Conservation (phyloP, 2,329 filamentous ascomycete species). For the Arthrobotrys conoides region DNA sequence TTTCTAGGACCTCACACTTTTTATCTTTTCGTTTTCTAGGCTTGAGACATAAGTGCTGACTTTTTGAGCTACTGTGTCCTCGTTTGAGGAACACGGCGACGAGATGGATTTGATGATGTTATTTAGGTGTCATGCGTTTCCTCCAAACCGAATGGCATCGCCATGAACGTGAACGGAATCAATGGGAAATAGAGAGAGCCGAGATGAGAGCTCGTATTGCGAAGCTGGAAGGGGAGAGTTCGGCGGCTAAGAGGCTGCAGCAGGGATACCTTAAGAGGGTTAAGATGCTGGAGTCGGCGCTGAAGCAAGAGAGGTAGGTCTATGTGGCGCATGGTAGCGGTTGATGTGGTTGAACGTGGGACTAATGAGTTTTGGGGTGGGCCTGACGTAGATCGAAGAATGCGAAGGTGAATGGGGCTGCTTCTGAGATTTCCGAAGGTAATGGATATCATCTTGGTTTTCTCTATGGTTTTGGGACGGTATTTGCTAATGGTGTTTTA, state of each 20-base stretch:
- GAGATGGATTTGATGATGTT: background rate
- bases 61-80: constrained; percentile 19
- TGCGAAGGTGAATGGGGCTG: constrained; percentile 41
- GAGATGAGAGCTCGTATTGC: constrained; percentile 99
- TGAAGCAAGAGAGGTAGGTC: constrained; percentile 63
- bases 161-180: constrained; percentile 96
- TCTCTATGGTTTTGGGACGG: background rate
- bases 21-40: background rate
- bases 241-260: constrained; percentile 74
- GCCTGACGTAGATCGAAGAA: constrained; percentile 42
- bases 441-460: background rate
- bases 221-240: constrained; percentile 88
- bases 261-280: constrained; percentile 64
- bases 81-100: background rate
- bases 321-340: background rate
- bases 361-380: constrained; percentile 1
- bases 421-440: constrained; percentile 43
- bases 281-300: constrained; percentile 67
- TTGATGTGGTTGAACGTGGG: background rate
- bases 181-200: constrained; percentile 98
- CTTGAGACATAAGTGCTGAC: background rate
- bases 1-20: background rate
- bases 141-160: constrained; percentile 99
- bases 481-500: constrained; percentile 10
- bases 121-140: constrained; percentile 95